Percentiles rank a stretch among this genome's conserved stretches.
Conservation (phyloP, 139 green algal genomes). For the Monoraphidium neglectum region DNA sequence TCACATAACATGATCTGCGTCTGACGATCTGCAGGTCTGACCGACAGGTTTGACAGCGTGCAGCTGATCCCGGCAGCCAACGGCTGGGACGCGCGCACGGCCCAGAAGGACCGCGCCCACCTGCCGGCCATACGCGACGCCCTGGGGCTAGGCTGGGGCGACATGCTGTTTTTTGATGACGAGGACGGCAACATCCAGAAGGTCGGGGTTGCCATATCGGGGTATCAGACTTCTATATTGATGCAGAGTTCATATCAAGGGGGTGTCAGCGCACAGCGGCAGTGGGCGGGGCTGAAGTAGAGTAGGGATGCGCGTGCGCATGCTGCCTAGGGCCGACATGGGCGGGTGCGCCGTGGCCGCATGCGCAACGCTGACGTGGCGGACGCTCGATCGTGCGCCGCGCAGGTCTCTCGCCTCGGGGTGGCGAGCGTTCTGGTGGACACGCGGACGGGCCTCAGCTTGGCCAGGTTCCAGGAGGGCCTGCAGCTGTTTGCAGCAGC, state of each 20-base stretch:
- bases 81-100: slow-evolving; percentile 19
- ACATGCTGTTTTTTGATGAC: slow-evolving; percentile 44
- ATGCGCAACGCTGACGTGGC: background rate
- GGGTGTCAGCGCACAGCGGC: too few relatives aligned
- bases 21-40: slow-evolving; percentile 19
- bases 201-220: background rate
- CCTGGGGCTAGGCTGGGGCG: background rate
- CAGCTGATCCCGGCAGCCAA: slow-evolving; percentile 33
- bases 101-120: slow-evolving; percentile 36
- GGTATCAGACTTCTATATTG: too few relatives aligned
- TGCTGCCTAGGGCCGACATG: background rate
- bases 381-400: background rate
- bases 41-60: slow-evolving; percentile 16
- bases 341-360: background rate
- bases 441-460: slow-evolving; percentile 5
- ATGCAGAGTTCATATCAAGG: too few relatives aligned
- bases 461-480: slow-evolving; percentile 13
- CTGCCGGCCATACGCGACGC: slow-evolving; percentile 24
- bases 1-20: background rate
- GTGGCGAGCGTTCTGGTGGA: slow-evolving; percentile 12
- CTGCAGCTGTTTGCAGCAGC: slow-evolving; percentile 7
- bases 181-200: slow-evolving; percentile 23
- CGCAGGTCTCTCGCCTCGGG: slow-evolving; percentile 9
- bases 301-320: background rate
- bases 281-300: too few relatives aligned